Evolutionary conservation across 192 early-diverging fungal genomes (phyloP), one percentile per base, ranked within the genome.

Genomic region (Phycomyces blakesleeanus): DNA sequence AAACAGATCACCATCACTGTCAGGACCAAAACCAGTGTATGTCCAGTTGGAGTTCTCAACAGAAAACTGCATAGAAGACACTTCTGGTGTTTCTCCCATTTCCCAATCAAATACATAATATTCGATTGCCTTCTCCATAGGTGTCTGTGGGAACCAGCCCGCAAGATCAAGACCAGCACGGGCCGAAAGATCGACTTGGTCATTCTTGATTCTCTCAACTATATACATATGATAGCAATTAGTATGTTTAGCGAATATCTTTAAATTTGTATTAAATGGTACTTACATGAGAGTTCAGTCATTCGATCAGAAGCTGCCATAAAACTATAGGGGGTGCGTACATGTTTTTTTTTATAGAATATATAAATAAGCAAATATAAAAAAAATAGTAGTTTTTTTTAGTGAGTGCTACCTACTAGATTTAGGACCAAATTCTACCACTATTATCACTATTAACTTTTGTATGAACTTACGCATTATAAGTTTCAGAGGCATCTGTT

Each of bases 91-190:
- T 18, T 75, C 73, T 51, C 53, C 73, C 15, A 64, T 26, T 37
- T 65, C 66, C 58, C 59, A 74, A 47, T 76, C 75, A 51, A 61
- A 76, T n/a, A 21, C 50, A 16, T 58, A 69, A 20, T 74, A 68
- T 52, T 73, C 72, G 22, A 64, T 51, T 11, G 72, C 75, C 22
- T 65, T 26, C 7, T 72, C 57, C 0, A 62, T 26, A 21, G 71
- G 51, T 2, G 59, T 59, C 11, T 42, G 22, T 20, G 67, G 51
- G 39, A 55, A 39, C 71, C 72, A 76, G 16, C 75, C 75, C 42
- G 53, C 67, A 14, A 76, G 14, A 16, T 59, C 38, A 11, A 74
- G 51, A 20, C 58, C 67, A 10, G 72, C 52, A 21, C 75, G 44
- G 9, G 51, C 73, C 55, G 72, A 70, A 15, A 76, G 22, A 52